phyloP scores from a whole-genome alignment of 768 basidiomycete genomes.

The Rhodosporidiobolus odoratus region DNA sequence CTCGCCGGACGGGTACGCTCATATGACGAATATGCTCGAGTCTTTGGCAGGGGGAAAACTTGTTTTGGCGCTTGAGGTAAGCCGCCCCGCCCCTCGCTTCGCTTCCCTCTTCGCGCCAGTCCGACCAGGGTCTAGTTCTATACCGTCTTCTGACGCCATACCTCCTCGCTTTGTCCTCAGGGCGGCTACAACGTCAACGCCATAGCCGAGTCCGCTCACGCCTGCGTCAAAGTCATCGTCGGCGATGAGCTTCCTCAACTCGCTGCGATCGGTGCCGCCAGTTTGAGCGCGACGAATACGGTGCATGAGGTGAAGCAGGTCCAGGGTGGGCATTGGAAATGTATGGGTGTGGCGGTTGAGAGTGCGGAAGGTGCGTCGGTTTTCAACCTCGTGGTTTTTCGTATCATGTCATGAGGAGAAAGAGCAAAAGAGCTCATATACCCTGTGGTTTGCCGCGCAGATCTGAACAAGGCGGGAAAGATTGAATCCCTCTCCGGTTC shows the following conservation, averaged over 20 bases:
- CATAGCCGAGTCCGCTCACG: conserved; percentile 77
- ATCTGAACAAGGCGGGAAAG: conserved; percentile 30
- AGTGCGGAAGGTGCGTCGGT: conserved; percentile 63
- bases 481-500: conserved; percentile 36
- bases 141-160: no score
- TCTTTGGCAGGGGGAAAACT: conserved; percentile 80
- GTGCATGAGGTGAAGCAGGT: conserved; percentile 79
- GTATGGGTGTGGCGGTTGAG: conserved; percentile 73
- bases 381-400: background rate
- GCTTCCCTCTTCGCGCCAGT: background rate
- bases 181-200: conserved; percentile 92
- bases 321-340: conserved; percentile 89
- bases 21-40: conserved; percentile 97
- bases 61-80: conserved; percentile 88
- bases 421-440: no score
- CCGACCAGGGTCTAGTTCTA: background rate
- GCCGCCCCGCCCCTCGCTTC: no score
- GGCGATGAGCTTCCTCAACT: conserved; percentile 79
- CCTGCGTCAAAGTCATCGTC: conserved; percentile 78
- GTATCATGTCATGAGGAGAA: no score
- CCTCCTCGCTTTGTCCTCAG: no score
- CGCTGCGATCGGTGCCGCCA: conserved; percentile 61
- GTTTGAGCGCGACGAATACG: conserved; percentile 77
- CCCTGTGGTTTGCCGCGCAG: no score
- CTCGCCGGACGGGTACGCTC: conserved; percentile 85